Evolutionary conservation across 2,329 filamentous ascomycete genomes (phyloP).

Genomic region (Botrytis sinoallii): DNA sequence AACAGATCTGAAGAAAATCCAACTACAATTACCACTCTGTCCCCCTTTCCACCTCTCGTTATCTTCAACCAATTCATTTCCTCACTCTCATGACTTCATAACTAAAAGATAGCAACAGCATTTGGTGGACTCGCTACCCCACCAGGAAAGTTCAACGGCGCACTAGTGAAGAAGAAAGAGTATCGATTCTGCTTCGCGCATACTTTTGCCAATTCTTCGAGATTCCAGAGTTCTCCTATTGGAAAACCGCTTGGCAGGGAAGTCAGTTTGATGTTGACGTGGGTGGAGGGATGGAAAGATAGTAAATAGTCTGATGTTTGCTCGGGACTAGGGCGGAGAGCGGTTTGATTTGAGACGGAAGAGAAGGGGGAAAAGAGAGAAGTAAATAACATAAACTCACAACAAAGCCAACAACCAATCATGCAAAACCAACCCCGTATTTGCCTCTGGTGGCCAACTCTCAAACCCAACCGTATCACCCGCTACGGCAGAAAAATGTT

Average conservation of each 20-base stretch:
- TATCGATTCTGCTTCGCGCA: constrained; percentile 53
- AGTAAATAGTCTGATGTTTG: background rate
- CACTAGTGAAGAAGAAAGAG: constrained; percentile 61
- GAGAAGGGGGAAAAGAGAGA: too few relatives aligned
- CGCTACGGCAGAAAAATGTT: constrained; percentile 34
- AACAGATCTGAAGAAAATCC: background rate
- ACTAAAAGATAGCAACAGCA: constrained; percentile 29
- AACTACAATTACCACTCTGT: background rate
- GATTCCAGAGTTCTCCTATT: constrained; percentile 36
- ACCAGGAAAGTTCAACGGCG: constrained; percentile 48
- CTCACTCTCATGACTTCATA: background rate
- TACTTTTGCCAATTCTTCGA: constrained; percentile 39
- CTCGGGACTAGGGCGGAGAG: too few relatives aligned
- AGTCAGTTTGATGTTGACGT: constrained; percentile 19
- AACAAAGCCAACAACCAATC: constrained; percentile 30
- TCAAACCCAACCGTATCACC: constrained; percentile 35
- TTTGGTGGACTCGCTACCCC: constrained; percentile 32
- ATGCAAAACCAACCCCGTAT: constrained; percentile 29
- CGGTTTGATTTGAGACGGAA: too few relatives aligned
- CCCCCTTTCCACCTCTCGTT: background rate
- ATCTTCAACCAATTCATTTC: background rate
- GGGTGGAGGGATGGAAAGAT: background rate
- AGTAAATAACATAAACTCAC: background rate
- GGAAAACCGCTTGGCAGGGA: constrained; percentile 25
- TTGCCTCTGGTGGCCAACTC: constrained; percentile 29